Base-by-base conservation (phyloP, 352 stramenopile species). In the Plasmopara muralis region DNA sequence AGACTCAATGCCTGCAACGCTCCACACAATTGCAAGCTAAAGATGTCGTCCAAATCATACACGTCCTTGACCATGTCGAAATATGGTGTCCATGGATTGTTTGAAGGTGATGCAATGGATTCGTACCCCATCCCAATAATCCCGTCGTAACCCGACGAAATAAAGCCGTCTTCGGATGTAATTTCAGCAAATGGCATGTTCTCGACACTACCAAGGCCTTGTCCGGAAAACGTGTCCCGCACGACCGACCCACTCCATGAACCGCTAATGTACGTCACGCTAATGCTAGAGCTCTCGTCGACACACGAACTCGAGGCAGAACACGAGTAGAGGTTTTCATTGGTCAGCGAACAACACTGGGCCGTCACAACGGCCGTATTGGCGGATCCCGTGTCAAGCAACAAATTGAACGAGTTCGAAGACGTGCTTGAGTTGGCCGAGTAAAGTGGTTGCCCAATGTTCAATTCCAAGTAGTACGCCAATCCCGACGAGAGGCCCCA, bases 361-460 rank as follows among this genome's bases (percentile, higher is more conserved):
- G 75, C 71, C 15, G 83, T 87, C 48, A 87, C 83, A 13, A 89
- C 72, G 4, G 83, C 83, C 29, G 74, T 87, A 61, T 93, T 93
- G 34, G 79, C 76, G 16, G 79, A 90, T 16, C 83, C 79, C 37
- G 79, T 93, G 67, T 93, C 83, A 10, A 93, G 15, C 29, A 93
- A 52, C 33, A 93, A 50, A 46, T 79, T 83, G 47, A 87, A 93
- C 13, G 71, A 58, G 30, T 83, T 74, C 6, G 66, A 64, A 43
- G 57, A 60, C 35, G 42, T 67, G 30, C 55, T 50, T 10, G 59
- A 68, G 29, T 60, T 55, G 8, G 60, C 62, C 30, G 68, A 66
- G 47, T 76, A 77, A 8, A 81, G 9, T n/a, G 62, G 57, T 12
- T 64, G 57, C 14, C 75, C 72, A 35, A 85, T 70, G 55, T 58